Evolutionary conservation across 2,329 filamentous ascomycete species (phyloP).

Genomic region (Ustilaginoidea virens): DNA sequence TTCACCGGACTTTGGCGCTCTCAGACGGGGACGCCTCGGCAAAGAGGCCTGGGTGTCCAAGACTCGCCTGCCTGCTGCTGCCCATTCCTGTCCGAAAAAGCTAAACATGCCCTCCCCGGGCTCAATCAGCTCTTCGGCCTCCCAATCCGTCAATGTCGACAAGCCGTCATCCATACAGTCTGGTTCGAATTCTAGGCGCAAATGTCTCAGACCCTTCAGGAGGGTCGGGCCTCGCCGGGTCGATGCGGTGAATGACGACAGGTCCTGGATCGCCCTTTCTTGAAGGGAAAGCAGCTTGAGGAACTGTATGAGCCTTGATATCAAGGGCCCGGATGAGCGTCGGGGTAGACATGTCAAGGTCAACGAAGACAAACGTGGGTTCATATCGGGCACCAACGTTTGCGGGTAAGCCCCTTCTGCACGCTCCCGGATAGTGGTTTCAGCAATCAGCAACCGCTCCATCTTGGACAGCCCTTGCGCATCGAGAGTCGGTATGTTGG

Average conservation of each 20-base stretch:
- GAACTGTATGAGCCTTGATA: slow-evolving; percentile 31
- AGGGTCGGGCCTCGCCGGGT: slow-evolving; percentile 25
- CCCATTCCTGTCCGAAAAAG: slow-evolving; percentile 24
- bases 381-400: slow-evolving; percentile 37
- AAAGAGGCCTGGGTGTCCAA: too few species aligned
- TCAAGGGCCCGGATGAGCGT: slow-evolving; percentile 33
- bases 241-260: slow-evolving; percentile 5
- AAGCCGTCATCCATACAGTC: slow-evolving; percentile 22
- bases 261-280: slow-evolving; percentile 27
- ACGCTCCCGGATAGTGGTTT: slow-evolving; percentile 27
- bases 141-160: slow-evolving; percentile 17
- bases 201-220: slow-evolving; percentile 34
- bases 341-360: slow-evolving; percentile 39
- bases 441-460: slow-evolving; percentile 25
- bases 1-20: too few species aligned
- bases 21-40: too few species aligned
- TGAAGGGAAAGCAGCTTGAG: slow-evolving; percentile 31
- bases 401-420: slow-evolving; percentile 30
- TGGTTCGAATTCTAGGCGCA: slow-evolving; percentile 38
- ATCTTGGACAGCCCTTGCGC: slow-evolving; percentile 20
- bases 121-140: slow-evolving; percentile 27
- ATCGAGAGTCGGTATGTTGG: slow-evolving; percentile 31
- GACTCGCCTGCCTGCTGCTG: background rate
- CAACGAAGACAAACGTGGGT: slow-evolving; percentile 36
- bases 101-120: slow-evolving; percentile 24